phyloP scores from a whole-genome alignment of 768 basidiomycete species.

The Tephrocybe rancida region DNA sequence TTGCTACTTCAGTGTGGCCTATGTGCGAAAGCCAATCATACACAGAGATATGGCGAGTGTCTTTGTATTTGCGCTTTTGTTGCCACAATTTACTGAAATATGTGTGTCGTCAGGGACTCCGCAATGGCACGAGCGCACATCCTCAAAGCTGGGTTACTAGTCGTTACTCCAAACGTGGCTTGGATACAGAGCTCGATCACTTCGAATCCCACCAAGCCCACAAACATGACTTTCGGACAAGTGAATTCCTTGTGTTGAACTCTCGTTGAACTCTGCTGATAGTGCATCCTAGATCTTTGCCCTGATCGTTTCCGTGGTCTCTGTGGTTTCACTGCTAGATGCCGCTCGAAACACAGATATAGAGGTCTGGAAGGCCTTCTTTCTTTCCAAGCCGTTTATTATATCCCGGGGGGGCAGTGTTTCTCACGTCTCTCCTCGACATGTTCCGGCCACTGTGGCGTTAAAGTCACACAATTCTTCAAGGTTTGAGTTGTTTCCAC shows the following conservation, averaged over 20 bases:
- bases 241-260: too few species aligned
- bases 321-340: neutral
- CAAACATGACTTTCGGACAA: neutral
- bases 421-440: too few species aligned
- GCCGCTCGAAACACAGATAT: neutral
- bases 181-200: neutral
- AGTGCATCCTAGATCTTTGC: constrained; percentile 9
- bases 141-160: neutral
- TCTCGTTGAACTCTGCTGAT: too few species aligned
- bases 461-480: too few species aligned
- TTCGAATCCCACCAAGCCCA: neutral
- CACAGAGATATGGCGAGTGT: too few species aligned
- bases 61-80: too few species aligned
- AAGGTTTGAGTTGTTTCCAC: too few species aligned
- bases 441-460: too few species aligned
- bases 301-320: neutral
- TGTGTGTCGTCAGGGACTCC: too few species aligned
- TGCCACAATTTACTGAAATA: too few species aligned
- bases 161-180: neutral
- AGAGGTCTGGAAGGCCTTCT: neutral
- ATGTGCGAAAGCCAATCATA: too few species aligned
- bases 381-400: neutral
- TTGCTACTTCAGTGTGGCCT: constrained; percentile 8
- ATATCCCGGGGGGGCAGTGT: too few species aligned
- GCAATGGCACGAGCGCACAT: neutral